A percentile compares a stretch with the other conserved stretches of the same genome.
These are phyloP conservation scores for Leonotis leonurus DNA, from an alignment of 257 asterid genomes.

Conservation along the genomic window DNA sequence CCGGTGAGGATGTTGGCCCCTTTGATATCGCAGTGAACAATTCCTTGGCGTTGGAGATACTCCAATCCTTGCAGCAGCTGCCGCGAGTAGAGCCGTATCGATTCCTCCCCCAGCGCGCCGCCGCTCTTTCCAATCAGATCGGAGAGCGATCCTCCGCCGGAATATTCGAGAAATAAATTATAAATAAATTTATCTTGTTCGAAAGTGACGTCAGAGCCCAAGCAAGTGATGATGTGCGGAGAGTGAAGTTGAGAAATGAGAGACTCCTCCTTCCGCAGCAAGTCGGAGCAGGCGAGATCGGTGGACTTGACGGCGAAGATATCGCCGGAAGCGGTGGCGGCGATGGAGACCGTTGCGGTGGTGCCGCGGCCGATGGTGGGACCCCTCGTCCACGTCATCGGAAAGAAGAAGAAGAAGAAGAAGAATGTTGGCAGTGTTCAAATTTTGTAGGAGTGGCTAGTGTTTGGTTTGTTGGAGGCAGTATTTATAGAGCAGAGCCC, in stretches of 20 bases:
- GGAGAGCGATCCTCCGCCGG: conserved; percentile 63
- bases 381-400: conserved; percentile 77
- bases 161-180: conserved; percentile 71
- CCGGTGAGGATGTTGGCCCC: conserved; percentile 54
- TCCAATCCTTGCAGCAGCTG: conserved; percentile 51
- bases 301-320: conserved; percentile 67
- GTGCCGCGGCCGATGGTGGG: conserved; percentile 72
- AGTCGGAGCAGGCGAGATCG: conserved; percentile 32
- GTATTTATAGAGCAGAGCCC: conserved; percentile 14
- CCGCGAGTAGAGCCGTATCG: conserved; percentile 29
- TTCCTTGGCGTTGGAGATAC: conserved; percentile 44
- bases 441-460: not conserved
- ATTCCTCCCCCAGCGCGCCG: conserved; percentile 33
- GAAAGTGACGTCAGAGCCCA: conserved; percentile 43
- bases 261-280: conserved; percentile 40
- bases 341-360: conserved; percentile 62
- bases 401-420: not conserved
- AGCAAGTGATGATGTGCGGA: conserved; percentile 43
- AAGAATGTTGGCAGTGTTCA: not conserved
- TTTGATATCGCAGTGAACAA: conserved; percentile 78
- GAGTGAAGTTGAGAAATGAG: conserved; percentile 56
- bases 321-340: conserved; percentile 41
- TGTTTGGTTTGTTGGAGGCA: not conserved
- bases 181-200: conserved; percentile 19
- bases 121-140: conserved; percentile 48